Evolutionary conservation across 768 basidiomycete species (phyloP), one percentile per base, ranked within the genome.

Genomic region (Serendipita sp.): DNA sequence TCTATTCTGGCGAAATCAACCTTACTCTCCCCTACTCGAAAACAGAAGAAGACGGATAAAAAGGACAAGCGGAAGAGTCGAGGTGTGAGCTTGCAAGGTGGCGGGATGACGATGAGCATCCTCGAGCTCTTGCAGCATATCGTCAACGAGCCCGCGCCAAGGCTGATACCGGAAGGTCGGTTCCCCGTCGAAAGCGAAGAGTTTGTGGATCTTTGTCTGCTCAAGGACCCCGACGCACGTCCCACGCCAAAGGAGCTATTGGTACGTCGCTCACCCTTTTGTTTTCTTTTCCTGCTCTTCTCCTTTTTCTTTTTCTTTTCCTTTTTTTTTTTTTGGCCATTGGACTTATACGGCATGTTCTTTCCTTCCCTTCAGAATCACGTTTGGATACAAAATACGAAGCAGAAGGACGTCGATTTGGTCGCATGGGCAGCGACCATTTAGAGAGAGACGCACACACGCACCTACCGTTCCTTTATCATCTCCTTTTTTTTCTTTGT

Each of bases 71-170:
- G 86, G 69, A 91, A 90, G 81, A 90, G 87, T 70, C 88, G 83
- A 68, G 95, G 95, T 53, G 95, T 97, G 62, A 89, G 86, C 67
- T 74, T 96, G 66, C 91, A 94, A 71, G 95, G 95, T 41, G 90
- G 91, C 1, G 89, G 88, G 31, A 93, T 91, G 87, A 96, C 92
- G 67, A 97, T 99, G 94, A 90, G 87, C 69, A 98, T 99, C 72
- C 75, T 99, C 67, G 96, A 99, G 75, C 73, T 99, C 61, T 75
- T 99, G 65, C 96, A 98, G 71, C 92, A 97, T 71, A 98, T 99
- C 68, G 96, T 99, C 61, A 97, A 98, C 70, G 96, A 98, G 75
- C 92, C 95, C 63, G 95, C 96, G 28, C 96, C 96, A 43, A 78
- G 82, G 70, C 73, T 99, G 66, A 85, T 84, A 11, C 82, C 84